These are phyloP conservation scores for Lasiodiplodia theobromae DNA, from an alignment of 2,329 filamentous ascomycete genomes.

Conservation along the genomic window DNA sequence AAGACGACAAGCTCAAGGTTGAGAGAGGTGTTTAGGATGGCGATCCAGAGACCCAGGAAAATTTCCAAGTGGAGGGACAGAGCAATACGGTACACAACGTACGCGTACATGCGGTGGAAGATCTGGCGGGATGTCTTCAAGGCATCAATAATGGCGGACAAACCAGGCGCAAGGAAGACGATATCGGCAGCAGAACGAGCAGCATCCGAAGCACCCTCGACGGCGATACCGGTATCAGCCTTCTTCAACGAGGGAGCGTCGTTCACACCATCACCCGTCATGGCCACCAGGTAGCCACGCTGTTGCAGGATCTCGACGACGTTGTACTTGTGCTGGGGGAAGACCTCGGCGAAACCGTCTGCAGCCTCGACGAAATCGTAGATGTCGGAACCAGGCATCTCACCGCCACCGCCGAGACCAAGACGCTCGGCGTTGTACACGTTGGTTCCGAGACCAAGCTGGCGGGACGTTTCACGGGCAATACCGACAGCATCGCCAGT, in stretches of 20 bases:
- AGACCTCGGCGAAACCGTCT: slow-evolving; percentile 93
- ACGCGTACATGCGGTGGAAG: slow-evolving; percentile 96
- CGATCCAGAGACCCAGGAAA: slow-evolving; percentile 91
- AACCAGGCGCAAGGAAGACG: slow-evolving; percentile 89
- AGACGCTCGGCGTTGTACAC: slow-evolving; percentile 94
- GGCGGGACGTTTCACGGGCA: slow-evolving; percentile 87
- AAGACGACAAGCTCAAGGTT: slow-evolving; percentile 91
- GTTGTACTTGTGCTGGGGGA: slow-evolving; percentile 94
- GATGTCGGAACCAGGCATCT: slow-evolving; percentile 92
- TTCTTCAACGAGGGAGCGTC: slow-evolving; percentile 92
- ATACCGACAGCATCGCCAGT: slow-evolving; percentile 95
- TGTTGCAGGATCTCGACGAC: slow-evolving; percentile 93
- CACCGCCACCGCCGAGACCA: slow-evolving; percentile 86
- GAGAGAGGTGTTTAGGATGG: slow-evolving; percentile 81
- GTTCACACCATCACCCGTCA: slow-evolving; percentile 97
- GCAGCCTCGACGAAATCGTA: slow-evolving; percentile 96
- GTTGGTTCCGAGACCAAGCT: slow-evolving; percentile 90
- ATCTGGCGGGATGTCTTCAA: slow-evolving; percentile 93
- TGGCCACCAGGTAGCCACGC: slow-evolving; percentile 91
- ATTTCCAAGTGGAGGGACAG: slow-evolving; percentile 90
- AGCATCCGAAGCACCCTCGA: slow-evolving; percentile 90
- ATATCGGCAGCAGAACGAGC: slow-evolving; percentile 92
- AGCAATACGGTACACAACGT: slow-evolving; percentile 94
- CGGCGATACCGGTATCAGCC: slow-evolving; percentile 95
- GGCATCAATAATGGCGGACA: slow-evolving; percentile 90